Percentiles rank a stretch among this genome's conserved stretches.
phyloP scores from a whole-genome alignment of 768 basidiomycete species.

The Hygrocybe coccinea region DNA sequence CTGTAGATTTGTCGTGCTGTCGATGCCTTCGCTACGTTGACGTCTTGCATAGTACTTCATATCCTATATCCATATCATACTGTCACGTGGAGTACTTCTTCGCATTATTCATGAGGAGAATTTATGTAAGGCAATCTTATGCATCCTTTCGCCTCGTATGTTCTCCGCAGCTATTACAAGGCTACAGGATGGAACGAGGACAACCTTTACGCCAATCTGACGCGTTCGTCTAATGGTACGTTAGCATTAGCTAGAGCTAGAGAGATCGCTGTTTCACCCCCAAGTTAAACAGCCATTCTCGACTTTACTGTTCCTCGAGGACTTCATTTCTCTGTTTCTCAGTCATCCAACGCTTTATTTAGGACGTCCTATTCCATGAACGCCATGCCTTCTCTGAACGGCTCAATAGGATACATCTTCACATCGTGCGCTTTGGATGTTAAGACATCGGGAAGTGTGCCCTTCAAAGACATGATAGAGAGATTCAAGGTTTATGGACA shows the following conservation, averaged over 20 bases:
- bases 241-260: conserved; percentile 6
- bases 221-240: conserved; percentile 75
- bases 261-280: conserved; percentile 9
- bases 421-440: conserved; percentile 79
- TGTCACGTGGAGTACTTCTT: too few species aligned
- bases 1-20: too few species aligned
- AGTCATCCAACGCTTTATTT: conserved; percentile 84
- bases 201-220: conserved; percentile 86
- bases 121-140: conserved; percentile 29
- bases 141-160: conserved; percentile 86
- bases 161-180: conserved; percentile 83
- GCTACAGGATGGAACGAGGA: conserved; percentile 98
- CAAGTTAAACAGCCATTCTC: conserved; percentile 59
- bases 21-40: too few species aligned
- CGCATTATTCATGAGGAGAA: too few species aligned
- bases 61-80: too few species aligned
- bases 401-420: conserved; percentile 90
- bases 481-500: conserved; percentile 81
- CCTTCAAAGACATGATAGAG: conserved; percentile 86
- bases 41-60: too few species aligned
- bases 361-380: conserved; percentile 90
- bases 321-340: conserved; percentile 73
- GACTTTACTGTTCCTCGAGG: conserved; percentile 87
- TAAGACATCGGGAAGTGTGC: conserved; percentile 62
- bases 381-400: conserved; percentile 87